These are phyloP conservation scores for Quercus dentata DNA, from an alignment of 306 rosid genomes.

Conservation along the genomic window DNA sequence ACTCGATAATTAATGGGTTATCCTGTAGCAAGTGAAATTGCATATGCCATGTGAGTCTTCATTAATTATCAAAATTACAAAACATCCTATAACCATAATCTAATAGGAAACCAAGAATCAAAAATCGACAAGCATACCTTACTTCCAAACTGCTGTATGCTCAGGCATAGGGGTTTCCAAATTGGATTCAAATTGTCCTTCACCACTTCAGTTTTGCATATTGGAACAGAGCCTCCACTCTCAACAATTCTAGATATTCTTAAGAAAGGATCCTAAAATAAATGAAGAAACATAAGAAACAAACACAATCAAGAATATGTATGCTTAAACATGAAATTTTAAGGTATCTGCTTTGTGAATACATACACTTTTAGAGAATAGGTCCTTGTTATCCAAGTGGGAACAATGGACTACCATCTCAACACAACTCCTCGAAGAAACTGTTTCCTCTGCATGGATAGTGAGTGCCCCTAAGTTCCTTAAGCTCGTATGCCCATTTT, in stretches of 20 bases:
- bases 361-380: constrained; percentile 71
- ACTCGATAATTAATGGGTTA: constrained; percentile 71
- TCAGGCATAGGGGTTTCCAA: constrained; percentile 67
- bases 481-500: no score
- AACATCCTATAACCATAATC: neutral
- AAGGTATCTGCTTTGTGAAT: constrained; percentile 1
- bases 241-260: constrained; percentile 76
- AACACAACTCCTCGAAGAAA: no score
- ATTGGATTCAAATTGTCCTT: constrained; percentile 67
- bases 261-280: constrained; percentile 75
- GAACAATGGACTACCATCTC: no score
- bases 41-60: neutral
- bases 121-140: constrained; percentile 47
- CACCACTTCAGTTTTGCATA: constrained; percentile 86
- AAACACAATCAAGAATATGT: neutral
- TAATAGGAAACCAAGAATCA: constrained; percentile 1
- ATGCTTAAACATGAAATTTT: neutral
- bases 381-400: constrained; percentile 31
- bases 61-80: neutral
- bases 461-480: no score
- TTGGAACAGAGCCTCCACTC: constrained; percentile 70
- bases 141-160: constrained; percentile 69
- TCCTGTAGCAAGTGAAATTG: constrained; percentile 46
- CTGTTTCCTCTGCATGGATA: no score
- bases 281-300: constrained; percentile 1